Percentiles rank a stretch among this genome's conserved stretches.
Conservation (phyloP, 768 basidiomycete genomes). For the Leccinum uliginosum region DNA sequence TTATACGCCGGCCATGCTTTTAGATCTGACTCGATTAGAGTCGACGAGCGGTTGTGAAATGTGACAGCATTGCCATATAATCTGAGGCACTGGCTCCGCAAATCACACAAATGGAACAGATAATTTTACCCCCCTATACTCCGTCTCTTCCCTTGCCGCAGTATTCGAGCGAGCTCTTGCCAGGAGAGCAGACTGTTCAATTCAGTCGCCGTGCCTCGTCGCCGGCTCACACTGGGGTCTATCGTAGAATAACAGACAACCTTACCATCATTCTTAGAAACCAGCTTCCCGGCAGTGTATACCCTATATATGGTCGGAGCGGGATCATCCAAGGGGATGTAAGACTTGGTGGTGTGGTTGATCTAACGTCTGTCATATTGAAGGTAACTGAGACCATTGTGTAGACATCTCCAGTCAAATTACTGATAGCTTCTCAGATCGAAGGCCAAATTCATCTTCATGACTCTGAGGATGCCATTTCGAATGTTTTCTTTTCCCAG, state of each 20-base stretch:
- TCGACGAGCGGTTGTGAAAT: background rate
- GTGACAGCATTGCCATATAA: background rate
- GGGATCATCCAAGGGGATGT: constrained; percentile 24
- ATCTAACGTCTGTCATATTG: constrained; percentile 16
- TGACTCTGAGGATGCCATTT: constrained; percentile 8
- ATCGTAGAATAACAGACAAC: constrained; percentile 28
- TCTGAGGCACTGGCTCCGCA: background rate
- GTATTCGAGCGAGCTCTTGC: constrained; percentile 49
- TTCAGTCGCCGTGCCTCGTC: constrained; percentile 30
- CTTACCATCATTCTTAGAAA: constrained; percentile 23
- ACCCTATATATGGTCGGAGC: constrained; percentile 19
- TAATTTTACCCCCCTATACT: constrained; percentile 45
- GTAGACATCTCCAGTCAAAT: background rate
- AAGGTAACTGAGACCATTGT: constrained; percentile 18
- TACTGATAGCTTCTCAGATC: constrained; percentile 13
- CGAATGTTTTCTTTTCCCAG: constrained; percentile 15
- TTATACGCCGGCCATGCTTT: background rate
- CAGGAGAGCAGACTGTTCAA: constrained; percentile 49
- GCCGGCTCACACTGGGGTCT: constrained; percentile 14
- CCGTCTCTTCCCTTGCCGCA: constrained; percentile 48
- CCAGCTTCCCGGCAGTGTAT: constrained; percentile 20
- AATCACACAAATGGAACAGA: constrained; percentile 5
- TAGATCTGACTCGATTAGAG: constrained; percentile 2
- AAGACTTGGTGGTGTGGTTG: constrained; percentile 8
- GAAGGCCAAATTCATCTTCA: constrained; percentile 23